Percentiles rank a stretch among this genome's conserved stretches.
These are phyloP conservation scores for Noccaea bulbosa DNA, from an alignment of 345 rosid genomes.

Conservation along the genomic window DNA sequence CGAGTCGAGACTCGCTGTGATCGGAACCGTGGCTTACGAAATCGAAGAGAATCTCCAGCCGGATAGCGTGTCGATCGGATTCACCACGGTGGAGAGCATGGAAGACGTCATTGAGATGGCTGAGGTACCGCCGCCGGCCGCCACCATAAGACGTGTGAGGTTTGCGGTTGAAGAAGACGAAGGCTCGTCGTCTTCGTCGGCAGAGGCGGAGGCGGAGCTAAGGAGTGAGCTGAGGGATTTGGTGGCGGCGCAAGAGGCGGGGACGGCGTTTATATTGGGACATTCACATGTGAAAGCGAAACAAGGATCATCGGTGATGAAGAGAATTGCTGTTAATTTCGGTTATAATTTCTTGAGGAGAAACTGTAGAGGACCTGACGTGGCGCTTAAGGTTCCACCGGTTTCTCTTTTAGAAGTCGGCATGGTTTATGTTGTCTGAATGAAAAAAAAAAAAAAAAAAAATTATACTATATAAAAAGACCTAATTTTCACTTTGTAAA, in stretches of 20 bases:
- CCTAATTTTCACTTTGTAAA: constrained; percentile 30
- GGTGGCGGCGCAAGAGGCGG: constrained; percentile 71
- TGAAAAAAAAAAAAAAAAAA: neutral
- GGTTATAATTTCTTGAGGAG: constrained; percentile 89
- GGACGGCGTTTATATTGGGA: constrained; percentile 89
- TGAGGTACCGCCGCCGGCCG: constrained; percentile 35
- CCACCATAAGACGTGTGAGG: constrained; percentile 60
- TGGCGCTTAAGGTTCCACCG: constrained; percentile 89
- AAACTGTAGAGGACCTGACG: constrained; percentile 92
- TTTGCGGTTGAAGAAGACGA: constrained; percentile 61
- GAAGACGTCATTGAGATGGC: constrained; percentile 77
- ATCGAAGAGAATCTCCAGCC: constrained; percentile 65
- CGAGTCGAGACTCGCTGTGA: constrained; percentile 73
- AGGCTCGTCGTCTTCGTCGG: constrained; percentile 25
- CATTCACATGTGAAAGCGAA: constrained; percentile 94
- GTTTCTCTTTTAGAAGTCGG: constrained; percentile 92
- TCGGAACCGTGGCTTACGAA: constrained; percentile 72
- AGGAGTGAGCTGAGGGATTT: constrained; percentile 76
- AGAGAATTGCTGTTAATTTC: constrained; percentile 71
- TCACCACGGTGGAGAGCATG: constrained; percentile 66
- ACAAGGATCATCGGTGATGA: constrained; percentile 86
- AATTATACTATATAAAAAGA: neutral
- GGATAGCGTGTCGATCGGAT: constrained; percentile 72
- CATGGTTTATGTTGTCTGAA: constrained; percentile 86
- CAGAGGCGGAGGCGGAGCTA: constrained; percentile 46